phyloP scores from a whole-genome alignment of 2,329 filamentous ascomycete species.

The Cladophialophora chaetospira region DNA sequence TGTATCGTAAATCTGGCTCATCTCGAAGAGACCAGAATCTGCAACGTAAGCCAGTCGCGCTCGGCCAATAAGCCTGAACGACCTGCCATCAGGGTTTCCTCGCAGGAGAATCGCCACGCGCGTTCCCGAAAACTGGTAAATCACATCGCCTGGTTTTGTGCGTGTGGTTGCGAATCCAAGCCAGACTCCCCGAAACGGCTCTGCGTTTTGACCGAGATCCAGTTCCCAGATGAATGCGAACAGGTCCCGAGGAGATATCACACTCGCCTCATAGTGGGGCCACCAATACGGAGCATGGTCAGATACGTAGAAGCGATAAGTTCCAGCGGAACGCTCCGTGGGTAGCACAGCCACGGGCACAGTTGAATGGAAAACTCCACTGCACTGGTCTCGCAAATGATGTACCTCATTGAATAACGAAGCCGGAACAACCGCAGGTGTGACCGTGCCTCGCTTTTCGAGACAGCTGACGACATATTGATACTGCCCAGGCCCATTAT shows the following conservation, averaged over 20 bases:
- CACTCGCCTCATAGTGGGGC: neutral
- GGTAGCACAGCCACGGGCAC: too few relatives aligned
- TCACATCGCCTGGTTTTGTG: neutral
- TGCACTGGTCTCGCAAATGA: neutral
- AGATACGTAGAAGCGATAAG: neutral
- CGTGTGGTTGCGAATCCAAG: neutral
- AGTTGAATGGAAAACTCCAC: neutral
- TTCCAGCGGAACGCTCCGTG: too few relatives aligned
- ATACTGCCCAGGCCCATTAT: too few relatives aligned
- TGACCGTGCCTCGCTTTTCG: neutral
- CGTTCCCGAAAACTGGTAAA: constrained; percentile 1
- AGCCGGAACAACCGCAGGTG: neutral
- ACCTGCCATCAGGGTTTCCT: neutral
- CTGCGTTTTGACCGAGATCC: neutral
- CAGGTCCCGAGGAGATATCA: neutral
- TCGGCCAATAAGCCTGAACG: neutral
- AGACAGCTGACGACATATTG: neutral
- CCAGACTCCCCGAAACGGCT: neutral
- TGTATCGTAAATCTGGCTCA: too few relatives aligned
- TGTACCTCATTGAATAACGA: neutral
- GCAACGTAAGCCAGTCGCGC: neutral
- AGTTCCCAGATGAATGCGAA: neutral
- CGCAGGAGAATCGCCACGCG: neutral
- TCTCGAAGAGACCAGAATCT: too few relatives aligned
- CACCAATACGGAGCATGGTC: neutral